Conservation (phyloP, 2,329 filamentous ascomycete species). For the Arthroderma uncinatum region DNA sequence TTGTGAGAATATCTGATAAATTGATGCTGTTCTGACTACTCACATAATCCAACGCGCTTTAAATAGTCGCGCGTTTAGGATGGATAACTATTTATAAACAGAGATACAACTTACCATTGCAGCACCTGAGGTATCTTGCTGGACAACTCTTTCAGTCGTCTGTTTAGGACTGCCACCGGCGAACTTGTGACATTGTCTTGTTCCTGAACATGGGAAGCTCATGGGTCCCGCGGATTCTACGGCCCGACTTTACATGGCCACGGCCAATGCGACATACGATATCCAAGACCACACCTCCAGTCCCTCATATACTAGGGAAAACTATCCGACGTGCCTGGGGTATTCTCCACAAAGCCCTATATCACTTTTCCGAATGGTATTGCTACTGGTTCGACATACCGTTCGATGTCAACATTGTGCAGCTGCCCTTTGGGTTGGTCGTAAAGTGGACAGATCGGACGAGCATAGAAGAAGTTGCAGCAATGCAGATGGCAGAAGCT, state of each 20-base stretch:
- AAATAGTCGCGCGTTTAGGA: no score
- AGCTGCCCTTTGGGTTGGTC: conserved; percentile 29
- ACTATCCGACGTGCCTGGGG: conserved; percentile 21
- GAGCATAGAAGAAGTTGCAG: conserved; percentile 23
- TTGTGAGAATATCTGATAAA: no score
- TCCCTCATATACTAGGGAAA: conserved; percentile 11
- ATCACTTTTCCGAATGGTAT: conserved; percentile 17
- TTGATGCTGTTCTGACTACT: no score
- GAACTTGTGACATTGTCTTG: not conserved
- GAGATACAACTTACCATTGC: no score
- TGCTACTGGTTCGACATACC: conserved; percentile 22
- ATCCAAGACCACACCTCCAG: conserved; percentile 18
- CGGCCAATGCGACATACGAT: conserved; percentile 15
- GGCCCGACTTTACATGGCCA: conserved; percentile 23
- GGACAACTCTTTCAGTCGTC: not conserved
- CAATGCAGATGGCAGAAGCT: conserved; percentile 24
- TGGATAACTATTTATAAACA: no score
- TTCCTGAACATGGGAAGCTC: conserved; percentile 14
- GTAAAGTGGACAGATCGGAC: conserved; percentile 32
- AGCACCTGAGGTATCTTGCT: no score
- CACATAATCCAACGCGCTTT: no score
- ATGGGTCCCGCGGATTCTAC: conserved; percentile 17
- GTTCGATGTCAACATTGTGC: conserved; percentile 25
- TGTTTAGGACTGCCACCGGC: not conserved
- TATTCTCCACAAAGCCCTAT: conserved; percentile 21